These are phyloP conservation scores for Tetrapisispora taiwanensis DNA, from an alignment of 805 yeast species.

Conservation along the genomic window DNA sequence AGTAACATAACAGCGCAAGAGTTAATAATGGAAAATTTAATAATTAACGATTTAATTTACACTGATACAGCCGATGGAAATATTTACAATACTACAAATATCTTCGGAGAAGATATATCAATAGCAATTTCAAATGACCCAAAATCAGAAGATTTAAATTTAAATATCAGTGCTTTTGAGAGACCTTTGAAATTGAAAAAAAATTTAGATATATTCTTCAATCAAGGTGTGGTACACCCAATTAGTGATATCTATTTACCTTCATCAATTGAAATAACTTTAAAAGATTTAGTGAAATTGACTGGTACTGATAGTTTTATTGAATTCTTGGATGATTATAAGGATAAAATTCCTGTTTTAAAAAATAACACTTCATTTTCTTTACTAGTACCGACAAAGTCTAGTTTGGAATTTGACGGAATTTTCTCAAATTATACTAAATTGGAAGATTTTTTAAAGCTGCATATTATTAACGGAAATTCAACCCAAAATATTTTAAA, in stretches of 20 bases:
- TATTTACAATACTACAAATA: conserved; percentile 5
- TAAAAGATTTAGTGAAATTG: conserved; percentile 46
- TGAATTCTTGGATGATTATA: conserved; percentile 36
- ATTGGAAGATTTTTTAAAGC: conserved; percentile 45
- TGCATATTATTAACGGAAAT: conserved; percentile 60
- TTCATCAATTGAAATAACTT: conserved; percentile 38
- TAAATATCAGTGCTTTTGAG: conserved; percentile 13
- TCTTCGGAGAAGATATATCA: not conserved
- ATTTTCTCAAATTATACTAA: conserved; percentile 35
- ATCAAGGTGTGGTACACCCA: conserved; percentile 79
- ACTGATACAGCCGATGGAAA: conserved; percentile 41
- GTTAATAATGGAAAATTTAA: conserved; percentile 44
- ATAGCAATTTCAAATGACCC: not conserved
- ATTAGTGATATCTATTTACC: conserved; percentile 51
- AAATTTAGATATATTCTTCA: conserved; percentile 60
- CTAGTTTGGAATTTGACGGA: conserved; percentile 44
- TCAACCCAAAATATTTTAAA: conserved; percentile 37
- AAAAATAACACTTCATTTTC: conserved; percentile 39
- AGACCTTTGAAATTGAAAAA: conserved; percentile 19
- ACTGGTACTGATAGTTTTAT: conserved; percentile 40
- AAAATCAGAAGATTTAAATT: not conserved
- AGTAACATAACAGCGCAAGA: conserved; percentile 41
- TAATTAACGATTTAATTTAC: conserved; percentile 57
- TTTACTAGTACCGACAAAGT: conserved; percentile 59
- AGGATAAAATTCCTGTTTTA: conserved; percentile 37